A percentile compares a stretch with the other conserved stretches of the same genome.
phyloP scores from a whole-genome alignment of 768 basidiomycete species.

The Pleurotus cornucopiae region DNA sequence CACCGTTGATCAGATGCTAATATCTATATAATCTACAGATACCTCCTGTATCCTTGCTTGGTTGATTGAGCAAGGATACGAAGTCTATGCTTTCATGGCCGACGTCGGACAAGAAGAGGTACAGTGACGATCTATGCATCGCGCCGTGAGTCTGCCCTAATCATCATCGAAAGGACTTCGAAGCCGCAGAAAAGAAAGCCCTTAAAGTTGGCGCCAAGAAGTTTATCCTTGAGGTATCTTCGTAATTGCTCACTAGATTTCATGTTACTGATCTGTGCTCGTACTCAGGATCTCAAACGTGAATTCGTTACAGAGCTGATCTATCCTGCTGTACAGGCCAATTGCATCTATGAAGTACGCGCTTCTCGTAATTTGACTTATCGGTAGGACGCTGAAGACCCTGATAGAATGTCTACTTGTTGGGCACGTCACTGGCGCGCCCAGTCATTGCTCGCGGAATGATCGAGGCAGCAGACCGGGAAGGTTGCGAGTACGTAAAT shows the following conservation, averaged over 20 bases:
- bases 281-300: conserved; percentile 75
- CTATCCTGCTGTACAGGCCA: conserved; percentile 97
- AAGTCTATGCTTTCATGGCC: conserved; percentile 96
- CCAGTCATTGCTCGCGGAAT: conserved; percentile 99
- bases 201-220: conserved; percentile 90
- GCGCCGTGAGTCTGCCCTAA: conserved; percentile 7
- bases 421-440: conserved; percentile 95
- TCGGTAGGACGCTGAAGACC: background rate
- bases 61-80: conserved; percentile 97
- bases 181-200: conserved; percentile 86
- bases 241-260: background rate
- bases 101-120: conserved; percentile 93
- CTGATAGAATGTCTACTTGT: conserved; percentile 85
- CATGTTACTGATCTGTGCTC: background rate
- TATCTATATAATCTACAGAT: conserved; percentile 44
- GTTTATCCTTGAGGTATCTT: conserved; percentile 80
- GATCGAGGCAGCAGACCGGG: conserved; percentile 87
- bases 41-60: conserved; percentile 99
- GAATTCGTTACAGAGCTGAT: conserved; percentile 97
- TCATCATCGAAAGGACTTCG: conserved; percentile 68
- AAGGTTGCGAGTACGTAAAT: conserved; percentile 87
- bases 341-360: conserved; percentile 94
- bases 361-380: background rate
- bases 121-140: conserved; percentile 9
- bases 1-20: conserved; percentile 11